Evolutionary conservation across 148 eudicot genomes (phyloP).

Genomic region (Rhododendron williamsianum): DNA sequence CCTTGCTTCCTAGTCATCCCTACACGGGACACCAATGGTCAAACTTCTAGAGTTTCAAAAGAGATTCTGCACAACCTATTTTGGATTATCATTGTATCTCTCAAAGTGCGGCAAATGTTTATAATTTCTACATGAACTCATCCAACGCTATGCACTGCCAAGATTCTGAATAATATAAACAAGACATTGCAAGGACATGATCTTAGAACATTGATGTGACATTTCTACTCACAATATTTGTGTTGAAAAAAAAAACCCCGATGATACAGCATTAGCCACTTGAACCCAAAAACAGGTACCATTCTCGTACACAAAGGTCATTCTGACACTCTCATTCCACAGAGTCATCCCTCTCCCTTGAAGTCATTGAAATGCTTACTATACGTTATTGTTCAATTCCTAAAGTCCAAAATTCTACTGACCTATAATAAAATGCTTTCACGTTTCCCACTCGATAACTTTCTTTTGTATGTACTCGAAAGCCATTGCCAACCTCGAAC

Average conservation of each 20-base stretch:
- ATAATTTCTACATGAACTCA: background rate
- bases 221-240: background rate
- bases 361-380: background rate
- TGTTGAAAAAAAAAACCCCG: background rate
- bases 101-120: background rate
- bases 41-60: background rate
- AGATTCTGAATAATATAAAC: background rate
- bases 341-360: background rate
- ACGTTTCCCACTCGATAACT: background rate
- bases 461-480: background rate
- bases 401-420: background rate
- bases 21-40: background rate
- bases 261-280: background rate
- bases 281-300: background rate
- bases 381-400: background rate
- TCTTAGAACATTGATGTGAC: background rate
- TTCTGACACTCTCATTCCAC: background rate
- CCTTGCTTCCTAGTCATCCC: background rate
- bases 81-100: background rate
- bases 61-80: background rate
- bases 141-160: background rate
- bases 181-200: background rate
- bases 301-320: background rate
- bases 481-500: background rate
- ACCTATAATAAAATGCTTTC: background rate